phyloP scores from a whole-genome alignment of 176 grass and related monocot genomes.

The Miscanthus lutarioriparius region DNA sequence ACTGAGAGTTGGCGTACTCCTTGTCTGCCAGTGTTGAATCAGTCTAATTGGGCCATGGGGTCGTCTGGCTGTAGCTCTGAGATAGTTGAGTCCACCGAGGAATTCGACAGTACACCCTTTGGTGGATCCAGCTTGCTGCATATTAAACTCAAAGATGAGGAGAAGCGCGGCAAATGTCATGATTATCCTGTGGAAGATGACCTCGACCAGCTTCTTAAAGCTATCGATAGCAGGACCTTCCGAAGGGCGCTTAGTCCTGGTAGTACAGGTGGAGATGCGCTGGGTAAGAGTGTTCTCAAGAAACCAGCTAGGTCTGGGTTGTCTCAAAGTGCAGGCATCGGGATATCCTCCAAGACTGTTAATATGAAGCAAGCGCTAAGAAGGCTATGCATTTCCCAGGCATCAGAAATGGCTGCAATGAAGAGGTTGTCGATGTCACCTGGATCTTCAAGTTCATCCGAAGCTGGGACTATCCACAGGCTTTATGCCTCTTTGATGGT shows the following conservation, averaged over 20 bases:
- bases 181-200: slow-evolving; percentile 62
- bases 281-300: slow-evolving; percentile 48
- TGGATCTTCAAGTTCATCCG: slow-evolving; percentile 58
- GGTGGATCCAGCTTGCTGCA: slow-evolving; percentile 48
- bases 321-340: slow-evolving; percentile 50
- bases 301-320: slow-evolving; percentile 51
- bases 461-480: slow-evolving; percentile 86
- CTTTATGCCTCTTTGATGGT: slow-evolving; percentile 83
- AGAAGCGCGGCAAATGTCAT: slow-evolving; percentile 35
- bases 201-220: slow-evolving; percentile 74
- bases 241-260: slow-evolving; percentile 45
- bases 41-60: slow-evolving; percentile 48
- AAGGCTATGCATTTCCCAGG: slow-evolving; percentile 90
- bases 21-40: slow-evolving; percentile 32
- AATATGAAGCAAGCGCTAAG: slow-evolving; percentile 93
- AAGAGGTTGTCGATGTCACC: slow-evolving; percentile 63
- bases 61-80: slow-evolving; percentile 74
- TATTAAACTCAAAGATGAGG: slow-evolving; percentile 60
- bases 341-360: slow-evolving; percentile 76
- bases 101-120: slow-evolving; percentile 40
- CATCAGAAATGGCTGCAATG: slow-evolving; percentile 90
- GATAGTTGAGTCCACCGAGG: slow-evolving; percentile 86
- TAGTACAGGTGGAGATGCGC: slow-evolving; percentile 27
- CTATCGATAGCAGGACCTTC: slow-evolving; percentile 64
- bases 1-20: slow-evolving; percentile 41